Evolutionary conservation across 129 eudicot genomes (phyloP).

Genomic region (Tanacetum coccineum): DNA sequence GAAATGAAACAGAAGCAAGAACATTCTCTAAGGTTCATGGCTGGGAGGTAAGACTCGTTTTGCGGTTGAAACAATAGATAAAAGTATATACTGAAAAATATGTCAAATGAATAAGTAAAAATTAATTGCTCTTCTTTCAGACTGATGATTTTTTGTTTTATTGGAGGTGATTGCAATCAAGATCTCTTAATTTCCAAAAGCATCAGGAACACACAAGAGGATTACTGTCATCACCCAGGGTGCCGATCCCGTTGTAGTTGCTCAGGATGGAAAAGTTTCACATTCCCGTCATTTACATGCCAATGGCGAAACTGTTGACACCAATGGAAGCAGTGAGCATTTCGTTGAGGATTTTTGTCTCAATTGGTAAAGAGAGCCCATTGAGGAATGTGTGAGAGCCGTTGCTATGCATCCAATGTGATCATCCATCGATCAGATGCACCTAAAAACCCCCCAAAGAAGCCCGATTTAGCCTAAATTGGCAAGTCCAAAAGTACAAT

Average conservation of each 20-base stretch:
- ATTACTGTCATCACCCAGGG: constrained; percentile 96
- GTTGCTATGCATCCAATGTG: constrained; percentile 82
- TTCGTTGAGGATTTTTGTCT: constrained; percentile 87
- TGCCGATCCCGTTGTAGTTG: constrained; percentile 94
- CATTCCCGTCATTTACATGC: constrained; percentile 60
- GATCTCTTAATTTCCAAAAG: constrained; percentile 85
- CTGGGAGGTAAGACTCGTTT: constrained; percentile 72
- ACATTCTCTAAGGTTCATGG: constrained; percentile 89
- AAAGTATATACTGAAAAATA: background rate
- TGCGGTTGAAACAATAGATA: constrained; percentile 1
- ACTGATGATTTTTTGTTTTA: too few species aligned
- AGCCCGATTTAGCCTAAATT: constrained; percentile 49
- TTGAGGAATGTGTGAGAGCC: constrained; percentile 75
- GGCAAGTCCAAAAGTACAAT: background rate
- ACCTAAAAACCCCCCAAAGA: constrained; percentile 96
- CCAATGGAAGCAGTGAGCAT: constrained; percentile 99
- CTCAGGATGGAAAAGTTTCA: constrained; percentile 79
- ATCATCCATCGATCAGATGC: constrained; percentile 85
- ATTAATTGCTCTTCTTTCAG: constrained; percentile 31
- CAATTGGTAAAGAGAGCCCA: constrained; percentile 68
- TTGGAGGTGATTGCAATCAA: constrained; percentile 91
- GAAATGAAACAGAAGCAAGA: constrained; percentile 94
- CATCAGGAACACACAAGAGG: constrained; percentile 85
- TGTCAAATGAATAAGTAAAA: background rate
- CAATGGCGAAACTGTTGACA: constrained; percentile 89